phyloP scores from a whole-genome alignment of 495 filamentous ascomycete species.

The Pyrenula aspistea region DNA sequence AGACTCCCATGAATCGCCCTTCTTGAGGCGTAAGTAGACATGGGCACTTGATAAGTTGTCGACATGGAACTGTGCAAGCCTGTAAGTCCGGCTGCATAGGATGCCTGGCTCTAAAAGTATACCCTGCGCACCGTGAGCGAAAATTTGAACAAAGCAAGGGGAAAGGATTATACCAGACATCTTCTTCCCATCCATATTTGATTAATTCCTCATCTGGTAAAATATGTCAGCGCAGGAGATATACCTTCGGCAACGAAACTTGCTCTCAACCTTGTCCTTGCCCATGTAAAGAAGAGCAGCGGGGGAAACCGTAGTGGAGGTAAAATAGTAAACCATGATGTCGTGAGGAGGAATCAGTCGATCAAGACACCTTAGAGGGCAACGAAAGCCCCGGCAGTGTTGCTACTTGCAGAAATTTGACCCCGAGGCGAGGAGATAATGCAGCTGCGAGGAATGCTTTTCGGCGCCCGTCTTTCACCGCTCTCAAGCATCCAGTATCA shows the following conservation, averaged over 20 bases:
- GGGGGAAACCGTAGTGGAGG: constrained; percentile 64
- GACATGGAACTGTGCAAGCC: constrained; percentile 65
- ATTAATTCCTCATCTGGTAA: constrained; percentile 88
- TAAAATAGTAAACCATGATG: constrained; percentile 92
- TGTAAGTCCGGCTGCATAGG: background rate
- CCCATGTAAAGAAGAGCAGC: constrained; percentile 84
- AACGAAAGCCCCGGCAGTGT: too few species aligned
- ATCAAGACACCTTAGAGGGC: too few species aligned
- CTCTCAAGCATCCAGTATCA: too few species aligned
- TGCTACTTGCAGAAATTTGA: too few species aligned
- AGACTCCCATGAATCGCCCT: constrained; percentile 75
- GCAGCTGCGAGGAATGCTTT: too few species aligned
- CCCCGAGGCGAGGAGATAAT: too few species aligned
- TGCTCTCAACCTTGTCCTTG: constrained; percentile 99
- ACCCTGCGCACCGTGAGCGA: background rate
- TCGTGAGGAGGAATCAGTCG: background rate
- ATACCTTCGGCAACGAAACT: constrained; percentile 13
- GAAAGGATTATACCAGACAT: constrained; percentile 66
- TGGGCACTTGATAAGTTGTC: constrained; percentile 96
- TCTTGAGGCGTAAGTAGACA: constrained; percentile 77
- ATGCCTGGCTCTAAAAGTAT: too few species aligned
- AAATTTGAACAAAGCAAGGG: too few species aligned
- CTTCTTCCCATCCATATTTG: constrained; percentile 81
- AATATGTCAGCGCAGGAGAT: constrained; percentile 6
- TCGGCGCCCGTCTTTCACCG: too few species aligned